Percentiles rank a stretch among this genome's conserved stretches.
Conservation (phyloP, 2,329 filamentous ascomycete species). For the Achaetomium macrosporum region DNA sequence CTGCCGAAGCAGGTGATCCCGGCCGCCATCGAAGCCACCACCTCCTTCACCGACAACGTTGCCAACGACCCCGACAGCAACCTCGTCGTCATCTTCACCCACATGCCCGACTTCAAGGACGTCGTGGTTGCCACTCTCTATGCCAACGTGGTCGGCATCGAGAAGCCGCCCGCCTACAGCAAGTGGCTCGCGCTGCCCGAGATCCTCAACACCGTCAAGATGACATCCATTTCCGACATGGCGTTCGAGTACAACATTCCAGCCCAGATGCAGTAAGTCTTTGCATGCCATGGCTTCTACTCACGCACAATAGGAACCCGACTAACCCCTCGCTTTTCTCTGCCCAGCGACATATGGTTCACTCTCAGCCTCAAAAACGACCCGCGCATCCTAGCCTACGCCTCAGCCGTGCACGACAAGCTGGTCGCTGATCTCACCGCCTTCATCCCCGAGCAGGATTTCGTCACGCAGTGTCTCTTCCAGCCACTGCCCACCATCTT, state of each 20-base stretch:
- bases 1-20: constrained; percentile 9
- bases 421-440: constrained; percentile 23
- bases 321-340: not conserved
- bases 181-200: constrained; percentile 16
- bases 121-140: constrained; percentile 16
- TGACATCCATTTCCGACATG: constrained; percentile 19
- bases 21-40: constrained; percentile 15
- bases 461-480: constrained; percentile 25
- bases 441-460: constrained; percentile 19
- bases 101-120: constrained; percentile 18
- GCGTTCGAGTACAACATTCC: constrained; percentile 20
- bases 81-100: constrained; percentile 20
- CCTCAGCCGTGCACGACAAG: constrained; percentile 28
- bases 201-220: constrained; percentile 19
- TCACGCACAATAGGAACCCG: too few species aligned
- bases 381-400: constrained; percentile 30
- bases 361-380: constrained; percentile 34
- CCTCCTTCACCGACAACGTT: constrained; percentile 17
- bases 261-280: constrained; percentile 12
- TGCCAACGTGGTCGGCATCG: constrained; percentile 17
- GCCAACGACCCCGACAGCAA: constrained; percentile 18
- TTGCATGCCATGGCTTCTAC: not conserved
- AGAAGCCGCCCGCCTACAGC: constrained; percentile 18
- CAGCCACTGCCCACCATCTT: constrained; percentile 22
- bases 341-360: constrained; percentile 32